Base-by-base conservation (phyloP, 1,284 basidiomycete species). In the Abortiporus biennis region DNA sequence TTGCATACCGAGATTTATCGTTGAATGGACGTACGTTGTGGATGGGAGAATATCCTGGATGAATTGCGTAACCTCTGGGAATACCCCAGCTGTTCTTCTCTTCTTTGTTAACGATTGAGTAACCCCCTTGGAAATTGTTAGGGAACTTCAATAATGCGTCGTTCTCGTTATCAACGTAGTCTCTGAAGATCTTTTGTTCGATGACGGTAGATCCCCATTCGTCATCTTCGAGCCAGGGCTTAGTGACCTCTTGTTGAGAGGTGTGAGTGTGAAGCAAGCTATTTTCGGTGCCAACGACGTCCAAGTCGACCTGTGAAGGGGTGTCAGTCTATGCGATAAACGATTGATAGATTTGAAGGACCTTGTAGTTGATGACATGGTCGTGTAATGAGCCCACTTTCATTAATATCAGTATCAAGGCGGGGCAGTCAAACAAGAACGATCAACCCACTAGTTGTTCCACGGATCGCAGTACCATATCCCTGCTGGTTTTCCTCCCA, bases 341-440 rank as follows among this genome's bases (percentile, higher is more conserved):
- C 8, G 9, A 47, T 23, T 11, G 15, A 4, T 9, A 16, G 19
- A 6, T 30, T 31, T 6, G 29, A 20, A 9, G 39, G 31, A 66
- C 65, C 67, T 77, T 77, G 62, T 71, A 82, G 57, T 78, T 81
- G 55, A 84, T 75, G 30, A 83, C 73, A 52, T 84, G 80, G 53
- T 84, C 79, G 48, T 84, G 81, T n/a, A 84, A 55, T 24, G 72
- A 78, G 11, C 80, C 80, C 75, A 80, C 75, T 76, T 45, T 2
- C 19, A 45, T 8, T 6, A 34, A 38, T n/a, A 15, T 22, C n/a
- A 47, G 29, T 32, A 36, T 6, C 8, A 20, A 32, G 45, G 11
- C 47, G 38, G 16, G 16, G 15, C 17, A 23, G 6, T 25, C 11
- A 11, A 2, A 16, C 24, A 34, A 13, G 31, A 21, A 29, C 15